phyloP scores from a whole-genome alignment of 305 asterid species.

The Plantago lanceolata region DNA sequence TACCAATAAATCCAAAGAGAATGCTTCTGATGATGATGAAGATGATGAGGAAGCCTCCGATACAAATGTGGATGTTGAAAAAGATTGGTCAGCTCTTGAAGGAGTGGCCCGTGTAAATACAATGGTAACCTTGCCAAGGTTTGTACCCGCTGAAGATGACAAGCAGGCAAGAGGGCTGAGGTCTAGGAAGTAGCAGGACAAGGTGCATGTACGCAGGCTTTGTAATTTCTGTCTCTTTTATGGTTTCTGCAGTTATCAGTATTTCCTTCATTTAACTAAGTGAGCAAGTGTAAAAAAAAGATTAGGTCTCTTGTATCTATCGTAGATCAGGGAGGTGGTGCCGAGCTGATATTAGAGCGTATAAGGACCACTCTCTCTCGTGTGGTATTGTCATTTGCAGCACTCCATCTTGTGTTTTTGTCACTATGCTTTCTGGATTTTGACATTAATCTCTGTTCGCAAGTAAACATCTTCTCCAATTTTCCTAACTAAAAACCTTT shows the following conservation, averaged over 20 bases:
- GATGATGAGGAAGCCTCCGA: slow-evolving; percentile 25
- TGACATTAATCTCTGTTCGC: too few species aligned
- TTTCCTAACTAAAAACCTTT: too few species aligned
- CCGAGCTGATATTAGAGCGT: slow-evolving; percentile 28
- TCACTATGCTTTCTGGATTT: slow-evolving; percentile 1
- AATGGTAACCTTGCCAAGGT: slow-evolving; percentile 55
- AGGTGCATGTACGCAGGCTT: slow-evolving; percentile 7
- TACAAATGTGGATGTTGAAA: slow-evolving; percentile 29
- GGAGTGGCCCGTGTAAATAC: slow-evolving; percentile 67
- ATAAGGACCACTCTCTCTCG: slow-evolving; percentile 12
- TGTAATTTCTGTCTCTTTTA: slow-evolving; percentile 3
- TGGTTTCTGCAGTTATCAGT: slow-evolving; percentile 10
- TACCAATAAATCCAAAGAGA: slow-evolving; percentile 28
- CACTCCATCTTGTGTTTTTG: slow-evolving; percentile 1
- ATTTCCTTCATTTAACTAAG: not conserved
- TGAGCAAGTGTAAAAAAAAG: not conserved
- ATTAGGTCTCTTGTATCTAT: slow-evolving; percentile 12
- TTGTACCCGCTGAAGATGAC: slow-evolving; percentile 39
- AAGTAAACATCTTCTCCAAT: too few species aligned
- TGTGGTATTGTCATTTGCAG: slow-evolving; percentile 12
- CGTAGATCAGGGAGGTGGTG: slow-evolving; percentile 26
- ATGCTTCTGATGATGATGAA: slow-evolving; percentile 19
- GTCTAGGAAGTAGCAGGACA: slow-evolving; percentile 25
- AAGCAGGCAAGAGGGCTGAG: slow-evolving; percentile 35
- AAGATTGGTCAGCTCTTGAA: slow-evolving; percentile 51